Percentiles rank a stretch among this genome's conserved stretches.
phyloP scores from a whole-genome alignment of 140 eudicot species.

The Flaveria floridana region DNA sequence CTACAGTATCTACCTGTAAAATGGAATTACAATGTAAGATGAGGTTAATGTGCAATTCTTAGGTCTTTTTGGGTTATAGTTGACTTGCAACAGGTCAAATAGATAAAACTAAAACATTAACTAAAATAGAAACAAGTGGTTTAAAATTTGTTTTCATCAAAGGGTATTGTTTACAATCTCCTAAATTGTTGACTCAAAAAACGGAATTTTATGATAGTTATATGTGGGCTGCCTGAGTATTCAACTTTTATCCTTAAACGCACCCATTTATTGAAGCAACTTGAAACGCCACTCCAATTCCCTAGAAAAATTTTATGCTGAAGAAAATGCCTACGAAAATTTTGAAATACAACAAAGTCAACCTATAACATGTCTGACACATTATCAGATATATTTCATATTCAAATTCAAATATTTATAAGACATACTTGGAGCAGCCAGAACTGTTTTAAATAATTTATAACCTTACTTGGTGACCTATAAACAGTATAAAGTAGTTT shows the following conservation, averaged over 20 bases:
- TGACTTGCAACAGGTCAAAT: not conserved
- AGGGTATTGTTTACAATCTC: not conserved
- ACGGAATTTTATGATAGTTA: not conserved
- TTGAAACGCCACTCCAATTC: not conserved
- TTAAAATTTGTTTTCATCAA: not conserved
- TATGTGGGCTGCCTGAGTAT: not conserved
- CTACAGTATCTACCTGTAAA: conserved; percentile 85
- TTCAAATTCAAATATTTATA: not conserved
- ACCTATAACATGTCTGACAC: not conserved
- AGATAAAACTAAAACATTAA: not conserved
- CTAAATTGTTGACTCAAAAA: not conserved
- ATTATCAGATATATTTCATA: not conserved
- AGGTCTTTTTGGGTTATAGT: not conserved
- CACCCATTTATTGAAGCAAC: not conserved
- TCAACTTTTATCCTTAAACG: not conserved
- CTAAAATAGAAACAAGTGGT: not conserved
- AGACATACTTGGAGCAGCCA: not conserved
- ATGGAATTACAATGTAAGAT: not conserved
- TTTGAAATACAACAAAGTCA: not conserved
- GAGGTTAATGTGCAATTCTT: conserved; percentile 6
- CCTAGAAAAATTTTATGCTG: not conserved
- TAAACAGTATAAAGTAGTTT: not conserved
- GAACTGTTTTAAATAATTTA: not conserved
- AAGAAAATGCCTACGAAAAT: not conserved
- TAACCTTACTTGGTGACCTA: not conserved